Conservation (phyloP, 1,139 yeast genomes). For the Pichia sp. region DNA sequence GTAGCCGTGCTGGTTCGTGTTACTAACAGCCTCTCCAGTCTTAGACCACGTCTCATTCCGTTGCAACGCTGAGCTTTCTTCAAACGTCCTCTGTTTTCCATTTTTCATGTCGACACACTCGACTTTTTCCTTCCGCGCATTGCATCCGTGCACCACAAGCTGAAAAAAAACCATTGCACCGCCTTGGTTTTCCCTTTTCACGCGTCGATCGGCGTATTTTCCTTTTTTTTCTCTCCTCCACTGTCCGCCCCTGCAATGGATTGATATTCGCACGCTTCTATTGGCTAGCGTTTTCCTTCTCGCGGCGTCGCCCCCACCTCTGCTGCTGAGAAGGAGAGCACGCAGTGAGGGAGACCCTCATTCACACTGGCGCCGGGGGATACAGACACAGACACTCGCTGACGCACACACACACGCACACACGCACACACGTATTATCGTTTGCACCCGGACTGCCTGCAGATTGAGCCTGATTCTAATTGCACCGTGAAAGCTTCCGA, state of each 20-base stretch:
- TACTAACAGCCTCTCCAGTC: not conserved
- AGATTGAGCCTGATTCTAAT: not conserved
- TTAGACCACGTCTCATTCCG: not conserved
- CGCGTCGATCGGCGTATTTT: not conserved
- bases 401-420: not conserved
- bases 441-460: not conserved
- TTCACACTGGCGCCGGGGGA: too few relatives aligned
- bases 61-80: too few relatives aligned
- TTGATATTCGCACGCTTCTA: not conserved
- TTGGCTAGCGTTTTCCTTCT: not conserved
- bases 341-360: too few relatives aligned
- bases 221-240: not conserved
- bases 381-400: too few relatives aligned
- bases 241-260: not conserved
- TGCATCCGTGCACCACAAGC: not conserved
- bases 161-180: too few relatives aligned
- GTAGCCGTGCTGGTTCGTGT: not conserved
- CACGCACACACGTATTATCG: not conserved
- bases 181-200: too few relatives aligned
- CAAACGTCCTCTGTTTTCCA: too few relatives aligned
- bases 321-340: not conserved
- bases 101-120: not conserved
- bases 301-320: not conserved
- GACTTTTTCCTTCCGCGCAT: not conserved
- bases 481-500: not conserved